Base-by-base conservation (phyloP, 441 rosid genomes). In the Pelargonium australe region DNA sequence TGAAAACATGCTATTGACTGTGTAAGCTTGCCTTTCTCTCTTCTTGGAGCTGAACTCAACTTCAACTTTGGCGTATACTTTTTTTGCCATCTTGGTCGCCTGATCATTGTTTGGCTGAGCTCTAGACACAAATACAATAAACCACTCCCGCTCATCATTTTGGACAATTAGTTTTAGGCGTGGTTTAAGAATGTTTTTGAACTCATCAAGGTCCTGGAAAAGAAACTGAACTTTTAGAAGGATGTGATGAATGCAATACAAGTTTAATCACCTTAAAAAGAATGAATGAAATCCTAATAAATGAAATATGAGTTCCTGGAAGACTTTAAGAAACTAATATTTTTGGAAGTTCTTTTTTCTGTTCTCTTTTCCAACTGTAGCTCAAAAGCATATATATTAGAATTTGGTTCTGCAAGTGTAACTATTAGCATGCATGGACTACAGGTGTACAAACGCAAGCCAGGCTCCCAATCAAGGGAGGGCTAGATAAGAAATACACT, bases 131-230 rank as follows among this genome's bases (percentile, higher is more conserved):
- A 88, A 95, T 8, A 95, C 96, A 78, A 92, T 89, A 82, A 95
- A 92, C 98, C 98, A 92, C 78, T 95, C 97, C 70, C 87, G 80
- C 77, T 95, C 99, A 62, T 95, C 98, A 72, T 92, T 95, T 75
- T 92, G 97, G 78, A 86, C 92, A 76, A 95, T 89, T 67, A 90
- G 81, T 77, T 89, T 95, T 75, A 92, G 82, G 58, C 96, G 96
- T 9, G 99, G 99, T 77, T 88, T 92, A 75, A 95, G 92, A 72
- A 95, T 92, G 77, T 87, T 87, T 81, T 86, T 92, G 80, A 89
- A 90, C 86, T 95, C 98, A 70, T 92, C 99, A 83, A 90, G 97
- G 84, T 92, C 97, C 99, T 95, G 82, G 7, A 63, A 65, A 63
- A 61, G 40, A 63, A 61, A 68, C 49, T 17, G 62, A 61, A 28